Conservation (phyloP, 176 grass and related monocot species). For the Stipa capillata region DNA sequence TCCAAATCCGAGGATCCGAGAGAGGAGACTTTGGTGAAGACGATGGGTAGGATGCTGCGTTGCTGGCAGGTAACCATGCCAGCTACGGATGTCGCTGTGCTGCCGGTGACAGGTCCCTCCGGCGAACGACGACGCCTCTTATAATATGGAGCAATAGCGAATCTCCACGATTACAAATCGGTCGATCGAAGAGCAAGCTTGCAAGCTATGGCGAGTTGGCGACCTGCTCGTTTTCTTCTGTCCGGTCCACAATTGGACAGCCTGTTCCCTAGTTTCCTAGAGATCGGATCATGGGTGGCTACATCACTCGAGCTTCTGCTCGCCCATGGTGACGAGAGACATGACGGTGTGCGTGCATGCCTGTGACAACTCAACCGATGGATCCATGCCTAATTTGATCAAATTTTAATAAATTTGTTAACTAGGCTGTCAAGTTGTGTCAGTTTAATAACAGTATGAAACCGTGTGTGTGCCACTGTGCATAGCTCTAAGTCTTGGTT, state of each 20-base stretch:
- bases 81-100: constrained; percentile 28
- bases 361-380: constrained; percentile 28
- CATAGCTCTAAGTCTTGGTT: no score
- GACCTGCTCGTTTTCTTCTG: not conserved
- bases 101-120: constrained; percentile 27
- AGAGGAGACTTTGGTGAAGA: constrained; percentile 4
- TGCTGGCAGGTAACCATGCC: constrained; percentile 37
- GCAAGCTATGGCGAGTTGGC: not conserved
- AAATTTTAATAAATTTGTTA: not conserved
- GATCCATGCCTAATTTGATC: not conserved
- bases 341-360: constrained; percentile 5
- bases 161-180: not conserved
- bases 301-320: constrained; percentile 7
- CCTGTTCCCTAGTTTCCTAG: constrained; percentile 19
- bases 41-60: not conserved
- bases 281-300: constrained; percentile 15
- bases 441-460: not conserved
- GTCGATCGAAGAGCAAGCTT: not conserved
- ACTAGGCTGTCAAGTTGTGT: not conserved
- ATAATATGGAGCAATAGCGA: constrained; percentile 13
- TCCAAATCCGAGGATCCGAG: not conserved
- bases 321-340: not conserved
- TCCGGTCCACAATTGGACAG: constrained; percentile 24
- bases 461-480: no score
- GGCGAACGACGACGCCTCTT: not conserved